Percentiles rank a stretch among this genome's conserved stretches.
phyloP scores from a whole-genome alignment of 2,329 filamentous ascomycete genomes.

The Hypoxylon sp. region DNA sequence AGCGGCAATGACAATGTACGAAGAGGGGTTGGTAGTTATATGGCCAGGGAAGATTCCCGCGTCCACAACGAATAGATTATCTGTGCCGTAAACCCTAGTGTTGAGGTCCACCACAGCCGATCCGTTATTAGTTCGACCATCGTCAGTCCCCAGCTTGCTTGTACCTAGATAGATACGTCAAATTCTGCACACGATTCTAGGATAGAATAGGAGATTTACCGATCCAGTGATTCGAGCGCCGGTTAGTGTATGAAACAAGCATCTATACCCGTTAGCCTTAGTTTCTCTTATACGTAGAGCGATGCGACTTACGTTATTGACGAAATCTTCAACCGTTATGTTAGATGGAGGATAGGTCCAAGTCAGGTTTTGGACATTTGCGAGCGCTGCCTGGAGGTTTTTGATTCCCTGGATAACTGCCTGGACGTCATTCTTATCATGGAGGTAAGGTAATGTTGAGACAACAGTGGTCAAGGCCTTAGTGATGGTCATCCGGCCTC shows the following conservation, averaged over 20 bases:
- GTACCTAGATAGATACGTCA: slow-evolving; percentile 58
- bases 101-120: slow-evolving; percentile 73
- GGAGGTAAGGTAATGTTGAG: slow-evolving; percentile 71
- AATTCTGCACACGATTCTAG: background rate
- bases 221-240: slow-evolving; percentile 68
- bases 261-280: slow-evolving; percentile 49
- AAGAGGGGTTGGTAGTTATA: slow-evolving; percentile 75
- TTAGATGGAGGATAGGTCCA: slow-evolving; percentile 68
- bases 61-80: slow-evolving; percentile 78
- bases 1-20: slow-evolving; percentile 59
- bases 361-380: slow-evolving; percentile 68
- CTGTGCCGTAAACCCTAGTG: slow-evolving; percentile 75
- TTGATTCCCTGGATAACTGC: slow-evolving; percentile 77
- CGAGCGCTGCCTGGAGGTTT: slow-evolving; percentile 69
- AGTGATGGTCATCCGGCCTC: slow-evolving; percentile 73
- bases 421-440: slow-evolving; percentile 70
- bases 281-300: background rate
- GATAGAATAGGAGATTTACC: slow-evolving; percentile 48
- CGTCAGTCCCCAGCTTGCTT: slow-evolving; percentile 71
- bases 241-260: slow-evolving; percentile 58
- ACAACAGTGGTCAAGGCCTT: slow-evolving; percentile 71
- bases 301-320: slow-evolving; percentile 61
- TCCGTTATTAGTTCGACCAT: slow-evolving; percentile 66
- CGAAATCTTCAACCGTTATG: slow-evolving; percentile 69
- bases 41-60: slow-evolving; percentile 79